Conservation (phyloP, 768 basidiomycete species). For the Boletus barrowsii region DNA sequence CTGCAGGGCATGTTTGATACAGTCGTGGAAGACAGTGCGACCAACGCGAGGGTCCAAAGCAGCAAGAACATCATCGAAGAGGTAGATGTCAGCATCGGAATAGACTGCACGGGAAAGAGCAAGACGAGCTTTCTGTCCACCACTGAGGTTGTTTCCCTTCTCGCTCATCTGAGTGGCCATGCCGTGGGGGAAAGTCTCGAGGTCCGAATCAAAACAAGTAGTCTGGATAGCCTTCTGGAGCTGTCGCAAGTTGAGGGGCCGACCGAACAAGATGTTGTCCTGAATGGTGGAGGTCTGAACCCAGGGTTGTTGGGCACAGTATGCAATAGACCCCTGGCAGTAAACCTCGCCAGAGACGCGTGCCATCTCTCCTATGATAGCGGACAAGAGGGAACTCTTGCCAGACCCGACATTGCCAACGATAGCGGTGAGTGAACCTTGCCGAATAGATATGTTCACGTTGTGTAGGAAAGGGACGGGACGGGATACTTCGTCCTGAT, state of each 20-base stretch:
- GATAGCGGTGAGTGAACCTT: conserved; percentile 25
- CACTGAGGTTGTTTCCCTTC: conserved; percentile 42
- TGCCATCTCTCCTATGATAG: conserved; percentile 30
- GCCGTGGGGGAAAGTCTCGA: conserved; percentile 28
- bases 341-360: conserved; percentile 23
- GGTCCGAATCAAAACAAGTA: conserved; percentile 29
- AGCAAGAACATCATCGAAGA: conserved; percentile 47
- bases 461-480: conserved; percentile 19
- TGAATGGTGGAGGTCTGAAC: conserved; percentile 30
- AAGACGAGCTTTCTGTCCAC: conserved; percentile 50
- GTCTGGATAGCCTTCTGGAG: conserved; percentile 27
- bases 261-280: conserved; percentile 32
- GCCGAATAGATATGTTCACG: conserved; percentile 19
- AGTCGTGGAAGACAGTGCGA: conserved; percentile 29
- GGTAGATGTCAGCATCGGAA: conserved; percentile 38
- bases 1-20: conserved; percentile 20
- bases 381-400: conserved; percentile 30
- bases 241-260: conserved; percentile 23
- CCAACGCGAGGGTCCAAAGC: conserved; percentile 47
- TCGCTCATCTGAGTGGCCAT: conserved; percentile 46
- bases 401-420: conserved; percentile 28
- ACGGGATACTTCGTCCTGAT: conserved; percentile 5
- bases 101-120: conserved; percentile 47
- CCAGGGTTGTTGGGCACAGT: conserved; percentile 34
- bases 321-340: conserved; percentile 27